Percentiles rank a stretch among this genome's conserved stretches.
phyloP scores from a whole-genome alignment of 495 filamentous ascomycete species.

The Thermothielavioides terrestris region DNA sequence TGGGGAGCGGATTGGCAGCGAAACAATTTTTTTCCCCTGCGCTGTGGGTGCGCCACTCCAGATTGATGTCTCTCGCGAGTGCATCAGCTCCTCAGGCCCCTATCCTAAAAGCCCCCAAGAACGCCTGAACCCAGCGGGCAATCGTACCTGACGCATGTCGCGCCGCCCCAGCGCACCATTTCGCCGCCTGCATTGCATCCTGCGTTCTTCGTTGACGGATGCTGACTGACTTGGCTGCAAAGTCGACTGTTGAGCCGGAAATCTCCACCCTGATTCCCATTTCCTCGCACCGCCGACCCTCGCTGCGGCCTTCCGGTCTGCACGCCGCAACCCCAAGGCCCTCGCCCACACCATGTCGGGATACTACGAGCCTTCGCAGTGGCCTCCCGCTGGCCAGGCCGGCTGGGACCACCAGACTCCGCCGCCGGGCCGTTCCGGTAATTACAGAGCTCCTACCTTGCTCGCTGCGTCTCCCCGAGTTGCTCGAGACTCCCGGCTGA shows the following conservation, averaged over 20 bases:
- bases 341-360: slow-evolving; percentile 54
- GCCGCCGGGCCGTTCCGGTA: slow-evolving; percentile 81
- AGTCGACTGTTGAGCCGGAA: slow-evolving; percentile 17
- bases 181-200: slow-evolving; percentile 1
- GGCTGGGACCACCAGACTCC: slow-evolving; percentile 72
- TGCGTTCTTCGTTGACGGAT: too few species aligned
- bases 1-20: slow-evolving; percentile 1
- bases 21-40: slow-evolving; percentile 19
- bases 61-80: slow-evolving; percentile 10
- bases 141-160: slow-evolving; percentile 13
- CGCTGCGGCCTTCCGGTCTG: slow-evolving; percentile 32
- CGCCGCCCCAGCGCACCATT: slow-evolving; percentile 5
- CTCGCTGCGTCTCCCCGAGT: too few species aligned
- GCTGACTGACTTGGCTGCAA: slow-evolving; percentile 10
- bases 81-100: slow-evolving; percentile 6
- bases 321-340: slow-evolving; percentile 14
- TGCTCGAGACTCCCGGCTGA: too few species aligned
- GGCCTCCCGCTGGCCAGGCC: slow-evolving; percentile 56
- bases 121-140: slow-evolving; percentile 3
- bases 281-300: slow-evolving; percentile 6
- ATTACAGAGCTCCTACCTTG: too few species aligned
- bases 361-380: slow-evolving; percentile 84
- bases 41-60: slow-evolving; percentile 18
- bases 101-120: slow-evolving; percentile 1
- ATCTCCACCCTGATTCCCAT: slow-evolving; percentile 2